Evolutionary conservation across 306 rosid species (phyloP).

Genomic region (Prunus fruticosa): DNA sequence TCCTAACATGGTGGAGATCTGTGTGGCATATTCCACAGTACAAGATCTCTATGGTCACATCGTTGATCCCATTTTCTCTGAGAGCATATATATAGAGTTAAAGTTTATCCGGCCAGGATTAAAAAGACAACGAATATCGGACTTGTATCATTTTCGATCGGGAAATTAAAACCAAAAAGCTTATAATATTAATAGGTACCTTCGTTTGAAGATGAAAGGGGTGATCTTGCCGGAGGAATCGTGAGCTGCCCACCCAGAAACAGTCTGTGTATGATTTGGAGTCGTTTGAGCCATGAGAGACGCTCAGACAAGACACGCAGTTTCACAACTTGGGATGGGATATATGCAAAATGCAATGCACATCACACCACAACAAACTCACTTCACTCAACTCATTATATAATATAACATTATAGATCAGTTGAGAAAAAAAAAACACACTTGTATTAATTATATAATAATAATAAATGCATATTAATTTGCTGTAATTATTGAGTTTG

Average conservation of each 20-base stretch:
- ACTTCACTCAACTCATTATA: not conserved
- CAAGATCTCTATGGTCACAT: constrained; percentile 54
- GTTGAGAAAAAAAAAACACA: too few species aligned
- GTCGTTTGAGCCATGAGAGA: constrained; percentile 55
- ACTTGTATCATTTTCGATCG: too few species aligned
- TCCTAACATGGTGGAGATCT: constrained; percentile 52
- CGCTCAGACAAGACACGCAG: not conserved
- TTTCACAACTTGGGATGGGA: too few species aligned
- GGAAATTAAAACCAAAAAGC: too few species aligned
- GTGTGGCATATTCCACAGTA: constrained; percentile 85
- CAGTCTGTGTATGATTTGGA: constrained; percentile 62
- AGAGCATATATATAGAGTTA: not conserved
- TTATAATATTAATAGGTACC: not conserved
- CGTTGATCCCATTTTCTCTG: constrained; percentile 66
- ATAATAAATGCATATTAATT: not conserved
- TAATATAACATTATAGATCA: too few species aligned
- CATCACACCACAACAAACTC: not conserved
- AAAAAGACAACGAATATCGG: too few species aligned
- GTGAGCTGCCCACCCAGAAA: constrained; percentile 84
- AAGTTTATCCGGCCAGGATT: too few species aligned
- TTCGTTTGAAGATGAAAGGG: constrained; percentile 51
- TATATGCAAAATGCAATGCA: too few species aligned
- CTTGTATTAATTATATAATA: too few species aligned
- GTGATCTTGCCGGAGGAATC: constrained; percentile 67
- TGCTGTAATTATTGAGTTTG: not conserved